These are phyloP conservation scores for Paraleonurus japonicus DNA, from an alignment of 257 asterid genomes.

Conservation along the genomic window DNA sequence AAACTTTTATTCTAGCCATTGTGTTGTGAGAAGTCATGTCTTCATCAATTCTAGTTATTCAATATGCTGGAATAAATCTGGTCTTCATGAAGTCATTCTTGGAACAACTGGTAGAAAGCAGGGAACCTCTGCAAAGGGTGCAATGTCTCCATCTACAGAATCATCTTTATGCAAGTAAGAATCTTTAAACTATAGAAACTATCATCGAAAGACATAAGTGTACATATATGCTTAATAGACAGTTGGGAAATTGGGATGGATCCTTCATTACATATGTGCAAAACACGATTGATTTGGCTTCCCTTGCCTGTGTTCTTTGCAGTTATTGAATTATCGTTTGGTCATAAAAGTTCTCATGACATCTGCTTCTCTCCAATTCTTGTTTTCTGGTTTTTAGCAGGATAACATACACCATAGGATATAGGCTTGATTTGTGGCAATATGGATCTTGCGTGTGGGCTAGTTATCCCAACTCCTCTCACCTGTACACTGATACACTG, in stretches of 20 bases:
- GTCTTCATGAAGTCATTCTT: slow-evolving; percentile 88
- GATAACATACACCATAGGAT: not conserved
- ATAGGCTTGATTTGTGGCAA: not conserved
- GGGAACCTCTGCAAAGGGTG: slow-evolving; percentile 95
- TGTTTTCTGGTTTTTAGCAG: not conserved
- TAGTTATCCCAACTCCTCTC: not conserved
- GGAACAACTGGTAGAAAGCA: slow-evolving; percentile 98
- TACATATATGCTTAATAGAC: not conserved
- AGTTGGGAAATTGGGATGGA: not conserved
- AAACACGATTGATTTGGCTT: slow-evolving; percentile 6
- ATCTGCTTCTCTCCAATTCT: slow-evolving; percentile 3
- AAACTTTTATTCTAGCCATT: not conserved
- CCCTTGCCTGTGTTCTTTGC: not conserved
- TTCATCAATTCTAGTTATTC: slow-evolving; percentile 60
- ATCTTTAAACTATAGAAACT: slow-evolving; percentile 15
- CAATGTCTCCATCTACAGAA: slow-evolving; percentile 74
- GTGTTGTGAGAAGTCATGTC: slow-evolving; percentile 17
- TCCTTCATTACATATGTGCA: not conserved
- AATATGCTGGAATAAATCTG: slow-evolving; percentile 78
- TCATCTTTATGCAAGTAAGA: slow-evolving; percentile 86
- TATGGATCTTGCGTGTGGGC: not conserved
- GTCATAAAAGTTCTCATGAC: not conserved
- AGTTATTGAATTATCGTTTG: not conserved
- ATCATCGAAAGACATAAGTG: not conserved
- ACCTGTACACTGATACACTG: not conserved